A percentile compares a stretch with the other conserved stretches of the same genome.
Conservation (phyloP, 2,329 filamentous ascomycete species). For the Basipetospora chlamydospora region DNA sequence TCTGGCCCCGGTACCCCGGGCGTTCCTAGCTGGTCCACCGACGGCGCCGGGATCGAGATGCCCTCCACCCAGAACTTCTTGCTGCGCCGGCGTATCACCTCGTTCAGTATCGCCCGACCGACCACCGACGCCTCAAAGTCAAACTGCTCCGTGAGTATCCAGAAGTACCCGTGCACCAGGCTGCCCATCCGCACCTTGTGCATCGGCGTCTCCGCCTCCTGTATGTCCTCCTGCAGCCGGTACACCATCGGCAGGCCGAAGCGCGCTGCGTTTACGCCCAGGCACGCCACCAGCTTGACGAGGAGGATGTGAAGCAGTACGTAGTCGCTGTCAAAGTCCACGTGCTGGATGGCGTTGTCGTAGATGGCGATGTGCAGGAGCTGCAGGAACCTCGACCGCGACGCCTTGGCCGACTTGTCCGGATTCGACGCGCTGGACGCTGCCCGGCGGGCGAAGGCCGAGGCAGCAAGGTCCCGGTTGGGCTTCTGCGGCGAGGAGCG, state of each 20-base stretch:
- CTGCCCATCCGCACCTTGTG: conserved; percentile 70
- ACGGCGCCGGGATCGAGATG: conserved; percentile 54
- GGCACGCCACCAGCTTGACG: conserved; percentile 53
- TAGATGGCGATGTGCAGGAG: conserved; percentile 80
- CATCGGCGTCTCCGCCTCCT: conserved; percentile 46
- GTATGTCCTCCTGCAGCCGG: conserved; percentile 72
- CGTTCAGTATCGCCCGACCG: conserved; percentile 57
- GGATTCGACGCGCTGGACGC: conserved; percentile 52
- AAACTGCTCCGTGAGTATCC: conserved; percentile 63
- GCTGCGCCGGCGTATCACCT: conserved; percentile 59
- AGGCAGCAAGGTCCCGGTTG: conserved; percentile 21
- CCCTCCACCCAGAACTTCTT: conserved; percentile 68
- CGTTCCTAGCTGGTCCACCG: conserved; percentile 45
- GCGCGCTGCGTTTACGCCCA: conserved; percentile 70
- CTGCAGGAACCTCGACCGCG: conserved; percentile 60
- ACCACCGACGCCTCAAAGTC: conserved; percentile 56
- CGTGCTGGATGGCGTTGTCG: conserved; percentile 65
- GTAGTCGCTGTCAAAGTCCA: conserved; percentile 60
- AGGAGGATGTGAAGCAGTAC: conserved; percentile 65
- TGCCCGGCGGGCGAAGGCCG: conserved; percentile 39
- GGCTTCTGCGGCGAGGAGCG: conserved; percentile 27
- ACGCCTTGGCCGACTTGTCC: conserved; percentile 36
- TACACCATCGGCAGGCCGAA: conserved; percentile 81
- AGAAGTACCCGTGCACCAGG: conserved; percentile 80
- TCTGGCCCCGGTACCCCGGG: conserved; percentile 31